Conservation (phyloP, 2,329 filamentous ascomycete species). For the Ophiostoma perfectum region DNA sequence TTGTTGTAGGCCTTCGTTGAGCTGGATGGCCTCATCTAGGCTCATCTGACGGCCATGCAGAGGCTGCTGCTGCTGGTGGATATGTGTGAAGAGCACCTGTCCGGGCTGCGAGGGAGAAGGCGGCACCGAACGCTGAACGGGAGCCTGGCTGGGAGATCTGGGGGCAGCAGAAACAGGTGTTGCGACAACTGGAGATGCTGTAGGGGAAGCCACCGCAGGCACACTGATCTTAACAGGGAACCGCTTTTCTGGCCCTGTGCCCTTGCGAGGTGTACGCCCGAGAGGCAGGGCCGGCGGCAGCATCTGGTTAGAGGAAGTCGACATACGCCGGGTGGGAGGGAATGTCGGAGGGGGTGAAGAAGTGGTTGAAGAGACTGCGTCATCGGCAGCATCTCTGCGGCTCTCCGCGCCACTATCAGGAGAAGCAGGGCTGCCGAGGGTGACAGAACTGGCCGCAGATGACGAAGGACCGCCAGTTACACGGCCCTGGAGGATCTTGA, state of each 20-base stretch:
- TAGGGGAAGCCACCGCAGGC: conserved; percentile 25
- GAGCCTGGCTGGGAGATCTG: conserved; percentile 13
- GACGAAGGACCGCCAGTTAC: conserved; percentile 16
- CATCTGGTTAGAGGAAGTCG: conserved; percentile 27
- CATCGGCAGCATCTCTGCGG: conserved; percentile 21
- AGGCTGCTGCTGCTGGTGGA: conserved; percentile 26
- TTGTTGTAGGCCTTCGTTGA: conserved; percentile 52
- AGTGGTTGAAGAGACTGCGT: conserved; percentile 18
- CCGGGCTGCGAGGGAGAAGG: conserved; percentile 19
- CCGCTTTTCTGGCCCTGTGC: conserved; percentile 48
- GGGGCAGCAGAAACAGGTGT: conserved; percentile 2
- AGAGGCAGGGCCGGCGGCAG: conserved; percentile 33
- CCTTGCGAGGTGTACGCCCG: conserved; percentile 43
- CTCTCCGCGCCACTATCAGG: conserved; percentile 26
- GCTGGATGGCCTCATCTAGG: conserved; percentile 49
- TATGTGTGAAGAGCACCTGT: conserved; percentile 22
- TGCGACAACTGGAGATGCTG: not conserved
- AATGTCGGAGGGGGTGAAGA: conserved; percentile 26
- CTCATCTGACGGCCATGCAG: conserved; percentile 39
- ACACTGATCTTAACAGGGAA: conserved; percentile 56
- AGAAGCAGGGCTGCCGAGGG: conserved; percentile 22
- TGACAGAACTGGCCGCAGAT: conserved; percentile 26
- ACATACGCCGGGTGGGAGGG: conserved; percentile 21
- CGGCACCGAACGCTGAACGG: conserved; percentile 21
- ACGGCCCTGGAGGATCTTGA: conserved; percentile 46